phyloP scores from a whole-genome alignment of 768 basidiomycete genomes.

The Suillus subaureus region DNA sequence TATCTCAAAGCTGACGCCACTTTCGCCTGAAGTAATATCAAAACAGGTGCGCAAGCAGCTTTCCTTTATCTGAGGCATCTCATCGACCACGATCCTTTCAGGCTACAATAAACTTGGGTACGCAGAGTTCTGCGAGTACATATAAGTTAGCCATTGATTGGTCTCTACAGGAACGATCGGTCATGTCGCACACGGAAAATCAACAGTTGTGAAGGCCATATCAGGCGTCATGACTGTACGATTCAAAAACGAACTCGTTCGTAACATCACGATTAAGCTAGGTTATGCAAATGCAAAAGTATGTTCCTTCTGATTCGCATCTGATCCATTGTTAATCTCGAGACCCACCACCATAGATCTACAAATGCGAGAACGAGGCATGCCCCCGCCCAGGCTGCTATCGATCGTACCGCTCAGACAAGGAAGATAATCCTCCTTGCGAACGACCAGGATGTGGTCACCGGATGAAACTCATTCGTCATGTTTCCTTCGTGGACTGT shows the following conservation, averaged over 20 bases:
- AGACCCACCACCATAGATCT: slow-evolving; percentile 63
- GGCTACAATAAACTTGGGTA: slow-evolving; percentile 95
- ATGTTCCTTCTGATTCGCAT: slow-evolving; percentile 29
- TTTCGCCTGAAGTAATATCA: slow-evolving; percentile 88
- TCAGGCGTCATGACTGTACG: slow-evolving; percentile 98
- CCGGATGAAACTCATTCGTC: slow-evolving; percentile 89
- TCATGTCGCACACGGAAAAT: slow-evolving; percentile 98
- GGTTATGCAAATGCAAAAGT: slow-evolving; percentile 99
- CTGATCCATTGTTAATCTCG: background rate
- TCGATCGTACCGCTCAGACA: slow-evolving; percentile 89
- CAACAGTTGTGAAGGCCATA: slow-evolving; percentile 97
- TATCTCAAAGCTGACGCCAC: slow-evolving; percentile 77
- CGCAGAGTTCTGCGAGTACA: background rate
- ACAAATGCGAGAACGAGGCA: slow-evolving; percentile 93
- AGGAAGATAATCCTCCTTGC: slow-evolving; percentile 92
- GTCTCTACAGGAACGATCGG: slow-evolving; percentile 85
- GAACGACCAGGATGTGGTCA: slow-evolving; percentile 91
- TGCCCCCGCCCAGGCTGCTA: slow-evolving; percentile 96
- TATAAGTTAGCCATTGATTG: slow-evolving; percentile 2
- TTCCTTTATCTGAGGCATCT: background rate
- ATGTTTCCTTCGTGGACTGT: slow-evolving; percentile 98
- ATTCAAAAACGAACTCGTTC: slow-evolving; percentile 98
- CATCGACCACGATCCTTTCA: slow-evolving; percentile 34
- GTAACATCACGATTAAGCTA: slow-evolving; percentile 99
- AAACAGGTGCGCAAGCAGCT: slow-evolving; percentile 68